Base-by-base conservation (phyloP, 352 stramenopile genomes). In the Phytophthora hybrid region DNA sequence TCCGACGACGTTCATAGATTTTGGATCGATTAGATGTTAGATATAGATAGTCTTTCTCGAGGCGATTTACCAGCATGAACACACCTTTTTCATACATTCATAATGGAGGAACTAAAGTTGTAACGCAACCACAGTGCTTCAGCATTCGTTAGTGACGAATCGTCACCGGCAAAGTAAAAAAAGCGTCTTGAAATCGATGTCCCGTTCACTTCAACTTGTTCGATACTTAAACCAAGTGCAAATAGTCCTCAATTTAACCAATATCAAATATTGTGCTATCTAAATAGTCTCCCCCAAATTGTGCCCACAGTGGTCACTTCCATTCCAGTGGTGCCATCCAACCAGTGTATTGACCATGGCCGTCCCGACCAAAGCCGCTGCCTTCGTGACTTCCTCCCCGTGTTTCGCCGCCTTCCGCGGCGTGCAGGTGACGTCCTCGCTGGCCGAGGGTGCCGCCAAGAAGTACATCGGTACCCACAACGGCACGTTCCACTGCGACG, bases 401-500 rank as follows among this genome's bases (percentile, higher is more conserved):
- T 87, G 81, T 69, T 93, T 93, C 68, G 63, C 72, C 51, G 81
- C 85, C 54, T 91, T 94, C 69, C 85, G 81, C 59, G 68, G 66
- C 51, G 81, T 71, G 9, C 81, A 84, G 23, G 82, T 94, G 68
- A 77, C 79, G 31, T 93, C 87, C 0, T 69, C 77, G 21, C 64
- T 89, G 21, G 39, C 63, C 4, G 64, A 88, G 26, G 68, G 63
- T n/a, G 69, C 59, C 31, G 70, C 76, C 51, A 96, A 97, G 77
- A 97, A 97, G 74, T 90, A 93, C 74, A 99, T 99, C 73, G 97
- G 97, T 60, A 99, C 97, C 6, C 98, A 99, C 89, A 98, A 97
- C 58, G 97, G 97, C 55, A 98, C 91, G 66, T 99, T 99, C 85
- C 98, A 99, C 82, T 99, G 97, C 66, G 98, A 99, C 75, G 98